phyloP scores from a whole-genome alignment of 495 filamentous ascomycete species.

The Aspergillus coremiiformis region DNA sequence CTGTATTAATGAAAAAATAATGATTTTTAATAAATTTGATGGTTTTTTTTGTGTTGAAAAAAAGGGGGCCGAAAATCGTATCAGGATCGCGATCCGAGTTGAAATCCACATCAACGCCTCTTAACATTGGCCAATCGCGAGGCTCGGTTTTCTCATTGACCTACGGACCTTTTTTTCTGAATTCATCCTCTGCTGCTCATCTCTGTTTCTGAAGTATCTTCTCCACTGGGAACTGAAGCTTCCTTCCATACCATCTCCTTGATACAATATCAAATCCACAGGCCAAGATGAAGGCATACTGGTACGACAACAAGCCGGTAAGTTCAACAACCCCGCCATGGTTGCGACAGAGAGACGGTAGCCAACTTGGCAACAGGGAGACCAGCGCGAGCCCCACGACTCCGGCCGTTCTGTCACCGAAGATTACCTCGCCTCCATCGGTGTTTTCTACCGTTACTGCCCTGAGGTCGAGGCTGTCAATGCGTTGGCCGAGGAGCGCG shows the following conservation, averaged over 20 bases:
- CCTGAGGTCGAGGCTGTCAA: constrained; percentile 59
- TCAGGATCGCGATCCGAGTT: too few species aligned
- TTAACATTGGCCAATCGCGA: constrained; percentile 32
- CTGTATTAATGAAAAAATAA: too few species aligned
- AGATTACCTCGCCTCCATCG: constrained; percentile 59
- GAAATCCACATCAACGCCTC: too few species aligned
- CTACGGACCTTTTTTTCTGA: constrained; percentile 5
- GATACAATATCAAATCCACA: constrained; percentile 2
- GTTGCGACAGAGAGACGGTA: constrained; percentile 2
- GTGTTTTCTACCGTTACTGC: constrained; percentile 70
- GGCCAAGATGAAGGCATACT: constrained; percentile 70
- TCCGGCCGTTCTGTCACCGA: constrained; percentile 59
- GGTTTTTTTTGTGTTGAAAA: too few species aligned
- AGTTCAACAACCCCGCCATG: constrained; percentile 18
- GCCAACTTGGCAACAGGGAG: constrained; percentile 51
- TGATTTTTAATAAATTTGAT: too few species aligned
- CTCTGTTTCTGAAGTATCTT: neutral
- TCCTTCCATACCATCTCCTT: neutral
- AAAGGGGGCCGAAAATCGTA: too few species aligned
- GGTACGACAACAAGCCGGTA: constrained; percentile 73
- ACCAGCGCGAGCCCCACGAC: constrained; percentile 87
- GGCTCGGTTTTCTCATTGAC: constrained; percentile 33
- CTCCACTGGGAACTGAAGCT: neutral
- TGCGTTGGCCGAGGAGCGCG: constrained; percentile 60
- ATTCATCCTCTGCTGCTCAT: neutral